These are phyloP conservation scores for Cyclotella choctawhatcheeana DNA, from an alignment of 108 stramenopile species.

Conservation along the genomic window DNA sequence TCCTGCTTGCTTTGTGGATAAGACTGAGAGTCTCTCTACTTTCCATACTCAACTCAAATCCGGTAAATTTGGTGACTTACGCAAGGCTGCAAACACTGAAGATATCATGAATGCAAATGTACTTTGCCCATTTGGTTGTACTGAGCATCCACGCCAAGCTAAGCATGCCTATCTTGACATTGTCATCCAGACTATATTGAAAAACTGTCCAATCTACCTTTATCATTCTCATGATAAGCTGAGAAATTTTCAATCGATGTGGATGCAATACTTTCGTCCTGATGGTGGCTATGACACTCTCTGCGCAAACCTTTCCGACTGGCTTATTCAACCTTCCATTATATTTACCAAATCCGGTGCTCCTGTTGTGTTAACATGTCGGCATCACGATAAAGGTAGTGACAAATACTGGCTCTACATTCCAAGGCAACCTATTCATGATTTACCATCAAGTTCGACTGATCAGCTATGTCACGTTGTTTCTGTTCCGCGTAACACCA, in stretches of 20 bases:
- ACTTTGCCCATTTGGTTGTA: slow-evolving; percentile 3
- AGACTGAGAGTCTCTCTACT: background rate
- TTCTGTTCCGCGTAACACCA: background rate
- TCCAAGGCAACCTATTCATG: background rate
- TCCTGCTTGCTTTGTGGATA: background rate
- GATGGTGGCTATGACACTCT: background rate
- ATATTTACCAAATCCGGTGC: background rate
- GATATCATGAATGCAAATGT: background rate
- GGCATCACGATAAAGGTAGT: background rate
- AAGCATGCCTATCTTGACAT: background rate
- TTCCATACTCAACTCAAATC: background rate
- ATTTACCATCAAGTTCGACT: background rate
- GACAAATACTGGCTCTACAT: background rate
- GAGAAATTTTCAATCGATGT: background rate
- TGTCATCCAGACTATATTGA: background rate
- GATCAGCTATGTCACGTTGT: slow-evolving; percentile 2
- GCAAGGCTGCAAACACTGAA: background rate
- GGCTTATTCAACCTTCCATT: background rate
- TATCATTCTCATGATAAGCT: background rate
- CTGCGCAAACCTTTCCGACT: background rate
- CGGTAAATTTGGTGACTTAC: background rate
- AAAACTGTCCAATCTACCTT: background rate
- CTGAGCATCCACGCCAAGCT: background rate
- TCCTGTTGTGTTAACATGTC: background rate
- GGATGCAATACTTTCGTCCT: background rate